phyloP scores from a whole-genome alignment of 441 rosid species.

The Jatropha multifida region DNA sequence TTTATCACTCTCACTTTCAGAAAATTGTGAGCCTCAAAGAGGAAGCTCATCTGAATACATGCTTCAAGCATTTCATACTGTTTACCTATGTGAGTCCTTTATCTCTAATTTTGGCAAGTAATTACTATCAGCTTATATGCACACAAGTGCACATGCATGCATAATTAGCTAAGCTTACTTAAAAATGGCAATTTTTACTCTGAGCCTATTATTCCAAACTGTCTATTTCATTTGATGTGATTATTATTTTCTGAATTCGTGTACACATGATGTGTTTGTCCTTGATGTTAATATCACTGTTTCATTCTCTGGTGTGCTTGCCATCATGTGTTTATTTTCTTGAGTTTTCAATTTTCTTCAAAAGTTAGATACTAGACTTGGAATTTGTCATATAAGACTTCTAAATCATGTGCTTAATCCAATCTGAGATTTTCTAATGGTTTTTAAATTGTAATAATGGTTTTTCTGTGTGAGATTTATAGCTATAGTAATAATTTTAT shows the following conservation, averaged over 20 bases:
- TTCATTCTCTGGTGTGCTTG: background rate
- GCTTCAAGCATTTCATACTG: slow-evolving; percentile 97
- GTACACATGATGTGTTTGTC: background rate
- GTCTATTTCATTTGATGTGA: background rate
- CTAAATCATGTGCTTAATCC: too few relatives aligned
- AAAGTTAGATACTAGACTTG: background rate
- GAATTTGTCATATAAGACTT: background rate
- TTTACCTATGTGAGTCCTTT: slow-evolving; percentile 77
- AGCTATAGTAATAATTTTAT: too few relatives aligned
- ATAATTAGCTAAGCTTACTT: background rate
- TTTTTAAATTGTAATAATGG: too few relatives aligned
- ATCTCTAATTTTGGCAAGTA: background rate
- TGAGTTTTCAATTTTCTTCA: background rate
- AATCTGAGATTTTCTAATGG: too few relatives aligned
- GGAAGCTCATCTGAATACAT: slow-evolving; percentile 98
- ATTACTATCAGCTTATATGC: background rate
- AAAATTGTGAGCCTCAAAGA: slow-evolving; percentile 97
- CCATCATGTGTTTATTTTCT: background rate
- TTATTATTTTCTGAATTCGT: background rate
- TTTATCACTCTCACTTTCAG: slow-evolving; percentile 97
- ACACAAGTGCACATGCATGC: background rate
- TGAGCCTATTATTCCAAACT: background rate
- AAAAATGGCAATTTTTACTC: background rate
- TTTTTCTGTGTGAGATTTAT: too few relatives aligned
- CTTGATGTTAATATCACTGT: background rate